These are phyloP conservation scores for Hypoxylon fuscum DNA, from an alignment of 495 filamentous ascomycete genomes.

Conservation along the genomic window DNA sequence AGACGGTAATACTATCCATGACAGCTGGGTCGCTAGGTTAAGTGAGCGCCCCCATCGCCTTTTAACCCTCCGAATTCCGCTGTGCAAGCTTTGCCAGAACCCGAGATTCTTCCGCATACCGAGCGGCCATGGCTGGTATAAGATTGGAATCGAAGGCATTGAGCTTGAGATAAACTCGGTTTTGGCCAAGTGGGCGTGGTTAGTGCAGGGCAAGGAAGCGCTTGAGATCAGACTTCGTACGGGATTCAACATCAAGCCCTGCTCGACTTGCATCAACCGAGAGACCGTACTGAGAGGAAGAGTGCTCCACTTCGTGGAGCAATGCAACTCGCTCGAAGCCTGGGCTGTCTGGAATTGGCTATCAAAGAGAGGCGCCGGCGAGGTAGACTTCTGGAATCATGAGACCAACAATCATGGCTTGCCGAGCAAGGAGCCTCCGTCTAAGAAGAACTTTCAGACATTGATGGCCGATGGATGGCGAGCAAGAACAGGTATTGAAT, in stretches of 20 bases:
- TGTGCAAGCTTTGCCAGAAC: slow-evolving; percentile 18
- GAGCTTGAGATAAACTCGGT: slow-evolving; percentile 16
- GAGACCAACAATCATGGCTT: slow-evolving; percentile 3
- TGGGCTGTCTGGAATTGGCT: slow-evolving; percentile 29
- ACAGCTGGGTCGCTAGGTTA: too few relatives aligned
- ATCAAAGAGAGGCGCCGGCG: not conserved
- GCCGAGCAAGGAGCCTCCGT: not conserved
- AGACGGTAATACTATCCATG: too few relatives aligned
- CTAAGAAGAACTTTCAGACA: not conserved
- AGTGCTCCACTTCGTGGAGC: not conserved
- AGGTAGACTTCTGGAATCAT: slow-evolving; percentile 16
- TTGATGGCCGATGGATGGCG: slow-evolving; percentile 20
- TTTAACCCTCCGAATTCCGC: slow-evolving; percentile 17
- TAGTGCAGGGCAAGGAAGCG: not conserved
- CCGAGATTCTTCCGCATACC: slow-evolving; percentile 1
- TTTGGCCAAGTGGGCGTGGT: slow-evolving; percentile 20
- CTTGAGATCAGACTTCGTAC: slow-evolving; percentile 1
- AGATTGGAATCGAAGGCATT: slow-evolving; percentile 1
- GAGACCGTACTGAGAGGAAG: slow-evolving; percentile 5
- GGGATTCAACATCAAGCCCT: slow-evolving; percentile 21
- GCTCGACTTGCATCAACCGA: slow-evolving; percentile 10
- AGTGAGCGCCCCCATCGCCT: slow-evolving; percentile 1
- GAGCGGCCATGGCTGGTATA: not conserved
- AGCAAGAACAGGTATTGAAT: slow-evolving; percentile 8
- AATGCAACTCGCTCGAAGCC: slow-evolving; percentile 1